Evolutionary conservation across 257 asterid genomes (phyloP).

Genomic region (Voacanga thouarsii): DNA sequence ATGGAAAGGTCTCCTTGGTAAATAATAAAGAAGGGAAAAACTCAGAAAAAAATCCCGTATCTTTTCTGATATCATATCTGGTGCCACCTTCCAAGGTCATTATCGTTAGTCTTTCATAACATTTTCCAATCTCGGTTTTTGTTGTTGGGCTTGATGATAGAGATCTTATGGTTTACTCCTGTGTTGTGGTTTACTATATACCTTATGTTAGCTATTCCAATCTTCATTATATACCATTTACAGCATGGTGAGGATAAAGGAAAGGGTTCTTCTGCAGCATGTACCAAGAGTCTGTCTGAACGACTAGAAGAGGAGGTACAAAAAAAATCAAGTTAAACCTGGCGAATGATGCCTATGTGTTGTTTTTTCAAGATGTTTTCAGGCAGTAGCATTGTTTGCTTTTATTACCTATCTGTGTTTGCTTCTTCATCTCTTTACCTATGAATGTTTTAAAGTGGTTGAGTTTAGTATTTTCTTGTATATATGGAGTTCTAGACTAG

Average conservation of each 20-base stretch:
- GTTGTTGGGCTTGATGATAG: not conserved
- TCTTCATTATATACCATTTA: slow-evolving; percentile 15
- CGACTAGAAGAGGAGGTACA: slow-evolving; percentile 82
- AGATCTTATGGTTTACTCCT: not conserved
- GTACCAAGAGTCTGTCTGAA: slow-evolving; percentile 65
- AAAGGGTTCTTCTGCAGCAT: slow-evolving; percentile 49
- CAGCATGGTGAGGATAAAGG: slow-evolving; percentile 81
- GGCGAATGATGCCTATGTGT: not conserved
- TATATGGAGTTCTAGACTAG: not conserved
- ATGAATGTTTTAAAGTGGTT: not conserved
- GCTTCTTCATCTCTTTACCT: too few relatives aligned
- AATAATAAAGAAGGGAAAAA: slow-evolving; percentile 51
- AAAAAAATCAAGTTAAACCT: not conserved
- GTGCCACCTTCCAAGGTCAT: slow-evolving; percentile 85
- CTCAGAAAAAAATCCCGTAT: slow-evolving; percentile 65
- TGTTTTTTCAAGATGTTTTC: not conserved
- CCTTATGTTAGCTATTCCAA: not conserved
- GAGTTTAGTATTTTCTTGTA: not conserved
- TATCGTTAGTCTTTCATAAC: slow-evolving; percentile 19
- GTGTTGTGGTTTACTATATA: not conserved
- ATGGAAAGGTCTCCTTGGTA: slow-evolving; percentile 65
- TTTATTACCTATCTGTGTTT: not conserved
- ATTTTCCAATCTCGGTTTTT: slow-evolving; percentile 15
- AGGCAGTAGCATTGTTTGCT: not conserved
- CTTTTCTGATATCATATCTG: slow-evolving; percentile 60